phyloP scores from a whole-genome alignment of 1,284 basidiomycete genomes.

The Gomphus bonarii region DNA sequence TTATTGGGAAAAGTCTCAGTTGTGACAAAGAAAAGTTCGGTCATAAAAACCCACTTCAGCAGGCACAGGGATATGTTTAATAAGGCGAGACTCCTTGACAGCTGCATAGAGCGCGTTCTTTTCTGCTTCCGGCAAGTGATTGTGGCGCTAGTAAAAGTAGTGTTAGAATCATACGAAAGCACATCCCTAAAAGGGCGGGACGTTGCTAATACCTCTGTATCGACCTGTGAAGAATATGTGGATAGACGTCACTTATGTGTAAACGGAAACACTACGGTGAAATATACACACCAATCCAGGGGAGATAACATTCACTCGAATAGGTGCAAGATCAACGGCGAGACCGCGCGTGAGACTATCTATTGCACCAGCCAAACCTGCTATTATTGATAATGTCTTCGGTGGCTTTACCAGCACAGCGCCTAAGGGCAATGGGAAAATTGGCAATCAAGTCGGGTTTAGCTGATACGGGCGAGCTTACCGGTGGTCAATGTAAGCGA shows the following conservation, averaged over 20 bases:
- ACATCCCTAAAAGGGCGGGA: not conserved
- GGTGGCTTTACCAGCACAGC: conserved; percentile 12
- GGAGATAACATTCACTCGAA: conserved; percentile 16
- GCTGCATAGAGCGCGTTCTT: conserved; percentile 11
- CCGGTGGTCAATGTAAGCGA: conserved; percentile 16
- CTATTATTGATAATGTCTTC: conserved; percentile 14
- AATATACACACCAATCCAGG: conserved; percentile 14
- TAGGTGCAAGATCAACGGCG: conserved; percentile 17
- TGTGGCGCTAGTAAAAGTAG: conserved; percentile 14
- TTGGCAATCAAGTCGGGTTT: not conserved
- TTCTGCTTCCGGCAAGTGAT: conserved; percentile 7
- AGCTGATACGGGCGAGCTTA: not conserved
- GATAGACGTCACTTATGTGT: not conserved
- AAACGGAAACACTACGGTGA: not conserved
- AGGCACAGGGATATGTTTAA: conserved; percentile 14
- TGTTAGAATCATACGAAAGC: not conserved
- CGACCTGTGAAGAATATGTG: not conserved
- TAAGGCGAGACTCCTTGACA: conserved; percentile 9
- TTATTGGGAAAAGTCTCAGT: not conserved
- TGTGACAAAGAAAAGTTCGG: too few relatives aligned
- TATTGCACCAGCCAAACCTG: conserved; percentile 15
- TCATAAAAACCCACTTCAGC: conserved; percentile 11
- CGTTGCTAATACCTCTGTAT: not conserved
- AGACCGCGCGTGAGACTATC: conserved; percentile 16
- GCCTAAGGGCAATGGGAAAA: conserved; percentile 1